Base-by-base conservation (phyloP, 257 asterid species). In the Capsicum rhomboideum region DNA sequence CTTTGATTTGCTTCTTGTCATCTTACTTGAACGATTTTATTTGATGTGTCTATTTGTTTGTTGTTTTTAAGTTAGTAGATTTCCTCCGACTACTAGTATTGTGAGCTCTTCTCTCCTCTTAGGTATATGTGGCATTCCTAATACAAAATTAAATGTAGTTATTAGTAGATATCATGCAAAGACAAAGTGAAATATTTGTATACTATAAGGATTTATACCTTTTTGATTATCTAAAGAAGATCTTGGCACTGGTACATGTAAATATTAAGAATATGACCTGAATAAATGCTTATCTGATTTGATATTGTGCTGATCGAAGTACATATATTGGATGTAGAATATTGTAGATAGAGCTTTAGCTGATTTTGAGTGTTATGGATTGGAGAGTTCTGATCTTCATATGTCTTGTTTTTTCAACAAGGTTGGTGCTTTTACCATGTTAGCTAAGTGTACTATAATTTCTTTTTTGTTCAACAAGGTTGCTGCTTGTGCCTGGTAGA, bases 41-140 rank as follows among this genome's bases (percentile, higher is more conserved):
- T 23, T 7, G 56, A 44, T 52, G 49, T 21, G 26, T 20, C 11
- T 4, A 31, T 64, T 6, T 67, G 10, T 26, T 72, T 42, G 4
- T 81, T 6, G 10, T 82, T 9, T 82, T 74, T 50, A 28, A 79
- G 69, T 50, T 44, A 52, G 8, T 82, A 95, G 99, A 92, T 94
- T 96, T 88, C 98, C 98, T 83, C 98, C n/a, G 26, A 96, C 98
- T 74, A 98, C 98, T 83, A 98, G 93, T 85, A 94, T 97, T 74
- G 98, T 96, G 72, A 96, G 99, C 92, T 96, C 97, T 46, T 94
- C 98, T 49, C 89, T 96, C 11, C 87, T 96, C 68, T 85, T 94
- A 89, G 99, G 99, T 55, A 92, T 96, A 82, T 93, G 97, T 82
- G 88, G 98, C 84, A 96, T 96, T 82, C 99, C 99, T 29, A 98